A percentile compares a stretch with the other conserved stretches of the same genome.
Evolutionary conservation across 2,329 filamentous ascomycete species (phyloP).

Genomic region (Colletotrichum destructivum): DNA sequence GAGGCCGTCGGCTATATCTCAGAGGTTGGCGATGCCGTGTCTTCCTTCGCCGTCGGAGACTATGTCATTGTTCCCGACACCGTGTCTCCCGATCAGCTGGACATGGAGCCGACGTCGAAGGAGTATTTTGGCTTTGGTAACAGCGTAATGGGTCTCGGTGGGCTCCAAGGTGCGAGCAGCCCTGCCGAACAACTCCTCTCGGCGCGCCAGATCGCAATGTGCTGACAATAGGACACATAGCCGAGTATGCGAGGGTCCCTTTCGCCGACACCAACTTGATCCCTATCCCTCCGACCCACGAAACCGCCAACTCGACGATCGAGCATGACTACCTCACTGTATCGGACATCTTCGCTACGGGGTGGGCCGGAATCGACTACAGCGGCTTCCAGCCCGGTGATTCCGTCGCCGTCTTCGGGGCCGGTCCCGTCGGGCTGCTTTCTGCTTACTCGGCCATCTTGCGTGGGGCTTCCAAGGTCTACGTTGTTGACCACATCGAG

Average conservation of each 20-base stretch:
- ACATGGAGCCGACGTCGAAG: not conserved
- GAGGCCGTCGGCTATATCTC: conserved; percentile 58
- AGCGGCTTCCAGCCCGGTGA: conserved; percentile 73
- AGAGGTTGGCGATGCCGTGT: conserved; percentile 53
- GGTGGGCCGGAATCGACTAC: conserved; percentile 70
- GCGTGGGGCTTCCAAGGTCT: conserved; percentile 44
- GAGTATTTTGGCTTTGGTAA: conserved; percentile 22
- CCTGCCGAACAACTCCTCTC: not conserved
- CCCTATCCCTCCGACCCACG: conserved; percentile 60
- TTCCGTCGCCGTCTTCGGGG: conserved; percentile 74
- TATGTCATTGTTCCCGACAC: conserved; percentile 54
- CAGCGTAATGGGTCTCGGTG: not conserved
- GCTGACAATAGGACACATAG: conserved; percentile 28
- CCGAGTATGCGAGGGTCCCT: conserved; percentile 73
- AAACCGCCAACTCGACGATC: conserved; percentile 64
- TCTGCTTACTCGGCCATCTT: conserved; percentile 46
- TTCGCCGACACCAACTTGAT: conserved; percentile 78
- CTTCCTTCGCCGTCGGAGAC: conserved; percentile 53
- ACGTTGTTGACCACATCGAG: conserved; percentile 44
- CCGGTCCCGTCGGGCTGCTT: conserved; percentile 75
- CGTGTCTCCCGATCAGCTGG: conserved; percentile 1
- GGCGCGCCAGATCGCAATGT: not conserved
- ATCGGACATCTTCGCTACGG: conserved; percentile 62
- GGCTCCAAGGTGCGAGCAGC: conserved; percentile 22
- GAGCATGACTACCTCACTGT: conserved; percentile 71